Conservation (phyloP, 331 rosid species). For the Quercus phellos region DNA sequence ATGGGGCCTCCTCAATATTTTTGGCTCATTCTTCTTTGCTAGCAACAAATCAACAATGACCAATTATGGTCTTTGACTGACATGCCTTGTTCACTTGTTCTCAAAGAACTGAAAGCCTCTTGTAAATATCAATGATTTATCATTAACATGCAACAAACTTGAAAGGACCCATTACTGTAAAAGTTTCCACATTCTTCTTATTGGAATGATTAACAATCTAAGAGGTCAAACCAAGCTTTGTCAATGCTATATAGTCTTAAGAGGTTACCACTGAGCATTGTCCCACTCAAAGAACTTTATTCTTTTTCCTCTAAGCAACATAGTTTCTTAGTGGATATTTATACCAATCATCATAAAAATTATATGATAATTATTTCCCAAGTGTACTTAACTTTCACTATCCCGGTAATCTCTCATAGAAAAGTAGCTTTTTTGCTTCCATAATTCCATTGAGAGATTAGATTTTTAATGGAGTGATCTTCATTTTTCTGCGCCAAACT, state of each 20-base stretch:
- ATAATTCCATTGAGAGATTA: not conserved
- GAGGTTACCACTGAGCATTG: not conserved
- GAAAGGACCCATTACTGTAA: not conserved
- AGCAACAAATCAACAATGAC: no score
- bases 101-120: no score
- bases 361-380: constrained; percentile 25
- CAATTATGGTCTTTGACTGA: no score
- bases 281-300: not conserved
- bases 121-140: no score
- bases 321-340: constrained; percentile 21
- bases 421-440: not conserved
- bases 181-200: not conserved
- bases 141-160: no score
- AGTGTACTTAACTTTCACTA: constrained; percentile 1
- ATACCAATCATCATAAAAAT: constrained; percentile 38
- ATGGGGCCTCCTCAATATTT: no score
- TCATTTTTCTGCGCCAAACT: not conserved
- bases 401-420: not conserved
- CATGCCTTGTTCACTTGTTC: no score
- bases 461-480: not conserved
- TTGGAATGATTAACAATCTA: constrained; percentile 6
- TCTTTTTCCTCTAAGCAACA: constrained; percentile 28
- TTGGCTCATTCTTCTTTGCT: no score
- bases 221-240: constrained; percentile 11
- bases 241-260: not conserved